These are phyloP conservation scores for Ogataea zsoltii DNA, from an alignment of 805 yeast genomes.

Conservation along the genomic window DNA sequence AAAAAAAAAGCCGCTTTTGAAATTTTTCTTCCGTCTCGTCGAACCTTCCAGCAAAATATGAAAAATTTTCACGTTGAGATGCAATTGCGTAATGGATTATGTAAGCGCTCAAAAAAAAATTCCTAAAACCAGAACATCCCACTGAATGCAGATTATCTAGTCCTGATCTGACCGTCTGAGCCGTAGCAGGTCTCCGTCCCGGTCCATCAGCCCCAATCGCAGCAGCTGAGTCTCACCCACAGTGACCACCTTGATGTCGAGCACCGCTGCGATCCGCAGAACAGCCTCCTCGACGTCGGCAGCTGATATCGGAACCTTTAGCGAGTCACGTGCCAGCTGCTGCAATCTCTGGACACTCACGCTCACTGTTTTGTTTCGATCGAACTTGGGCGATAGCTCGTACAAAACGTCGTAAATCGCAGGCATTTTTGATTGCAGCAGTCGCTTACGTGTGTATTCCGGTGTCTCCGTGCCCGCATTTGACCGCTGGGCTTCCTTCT, in stretches of 20 bases:
- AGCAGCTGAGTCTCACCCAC: slow-evolving; percentile 24
- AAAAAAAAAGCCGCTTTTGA: neutral
- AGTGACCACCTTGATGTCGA: slow-evolving; percentile 16
- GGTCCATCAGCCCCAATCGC: slow-evolving; percentile 19
- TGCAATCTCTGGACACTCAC: slow-evolving; percentile 18
- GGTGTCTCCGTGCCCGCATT: slow-evolving; percentile 4
- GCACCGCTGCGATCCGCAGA: slow-evolving; percentile 6
- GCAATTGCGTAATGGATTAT: neutral
- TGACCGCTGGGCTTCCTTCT: slow-evolving; percentile 34
- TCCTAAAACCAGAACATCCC: too few relatives aligned
- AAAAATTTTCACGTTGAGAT: slow-evolving; percentile 1
- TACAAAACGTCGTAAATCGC: slow-evolving; percentile 27
- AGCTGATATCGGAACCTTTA: slow-evolving; percentile 17
- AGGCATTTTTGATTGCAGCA: slow-evolving; percentile 21
- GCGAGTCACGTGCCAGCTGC: slow-evolving; percentile 24
- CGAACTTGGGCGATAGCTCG: slow-evolving; percentile 23
- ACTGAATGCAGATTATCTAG: too few relatives aligned
- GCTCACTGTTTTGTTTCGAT: slow-evolving; percentile 8
- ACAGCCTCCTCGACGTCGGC: slow-evolving; percentile 20
- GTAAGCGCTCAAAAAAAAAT: too few relatives aligned
- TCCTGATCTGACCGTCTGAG: neutral
- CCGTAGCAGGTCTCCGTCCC: slow-evolving; percentile 18
- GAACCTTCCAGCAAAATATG: slow-evolving; percentile 21
- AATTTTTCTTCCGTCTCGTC: slow-evolving; percentile 10
- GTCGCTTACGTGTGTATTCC: neutral